Percentiles rank a stretch among this genome's conserved stretches.
phyloP scores from a whole-genome alignment of 345 rosid genomes.

The Brassica incana region DNA sequence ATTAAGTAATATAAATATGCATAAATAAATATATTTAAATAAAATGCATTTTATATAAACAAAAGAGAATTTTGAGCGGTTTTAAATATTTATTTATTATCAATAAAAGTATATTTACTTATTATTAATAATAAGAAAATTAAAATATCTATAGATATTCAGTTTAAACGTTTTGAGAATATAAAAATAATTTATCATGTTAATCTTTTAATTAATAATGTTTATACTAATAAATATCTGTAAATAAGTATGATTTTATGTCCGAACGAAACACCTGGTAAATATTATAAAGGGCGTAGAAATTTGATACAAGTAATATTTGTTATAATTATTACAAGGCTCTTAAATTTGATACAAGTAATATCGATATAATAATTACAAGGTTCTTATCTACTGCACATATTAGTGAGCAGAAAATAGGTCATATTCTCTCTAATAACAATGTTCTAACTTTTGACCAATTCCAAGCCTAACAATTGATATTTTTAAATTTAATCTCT shows the following conservation, averaged over 20 bases:
- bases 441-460: slow-evolving; percentile 22
- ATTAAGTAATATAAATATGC: too few relatives aligned
- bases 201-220: too few relatives aligned
- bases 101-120: too few relatives aligned
- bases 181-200: too few relatives aligned
- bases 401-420: not conserved
- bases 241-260: too few relatives aligned
- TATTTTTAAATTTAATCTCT: not conserved
- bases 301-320: not conserved
- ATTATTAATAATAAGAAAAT: too few relatives aligned
- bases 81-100: too few relatives aligned
- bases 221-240: too few relatives aligned
- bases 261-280: not conserved
- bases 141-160: not conserved
- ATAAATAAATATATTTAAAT: too few relatives aligned
- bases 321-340: not conserved
- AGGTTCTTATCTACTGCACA: not conserved
- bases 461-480: not conserved
- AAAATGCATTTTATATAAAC: not conserved
- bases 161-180: too few relatives aligned
- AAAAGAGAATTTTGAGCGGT: not conserved
- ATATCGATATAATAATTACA: not conserved
- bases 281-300: too few relatives aligned
- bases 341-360: not conserved
- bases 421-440: slow-evolving; percentile 9